Conservation (phyloP, 306 rosid species). For the Vachellia collinsii region DNA sequence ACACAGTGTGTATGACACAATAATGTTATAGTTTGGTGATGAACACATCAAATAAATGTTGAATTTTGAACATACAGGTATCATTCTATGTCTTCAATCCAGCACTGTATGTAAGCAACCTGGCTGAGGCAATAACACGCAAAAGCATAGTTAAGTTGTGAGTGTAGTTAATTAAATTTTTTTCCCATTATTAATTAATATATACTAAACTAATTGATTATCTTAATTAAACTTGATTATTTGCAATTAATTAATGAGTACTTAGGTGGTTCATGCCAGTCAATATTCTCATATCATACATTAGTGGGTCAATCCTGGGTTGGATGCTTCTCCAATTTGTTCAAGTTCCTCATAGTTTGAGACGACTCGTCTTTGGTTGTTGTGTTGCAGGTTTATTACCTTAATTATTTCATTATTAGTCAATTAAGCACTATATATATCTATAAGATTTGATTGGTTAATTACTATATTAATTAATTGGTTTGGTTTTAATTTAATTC, state of each 20-base stretch:
- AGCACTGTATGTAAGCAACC: slow-evolving; percentile 3
- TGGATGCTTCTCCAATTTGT: slow-evolving; percentile 12
- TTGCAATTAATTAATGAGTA: not conserved
- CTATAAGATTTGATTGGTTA: no score
- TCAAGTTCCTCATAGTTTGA: not conserved
- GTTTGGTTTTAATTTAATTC: not conserved
- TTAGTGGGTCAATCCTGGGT: slow-evolving; percentile 9
- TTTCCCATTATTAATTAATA: no score
- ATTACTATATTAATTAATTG: not conserved
- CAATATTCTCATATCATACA: not conserved
- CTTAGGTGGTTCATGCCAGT: slow-evolving; percentile 23
- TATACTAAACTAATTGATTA: not conserved
- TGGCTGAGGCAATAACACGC: not conserved
- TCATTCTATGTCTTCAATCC: slow-evolving; percentile 15
- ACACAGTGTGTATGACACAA: no score
- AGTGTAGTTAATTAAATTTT: not conserved
- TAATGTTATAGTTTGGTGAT: no score
- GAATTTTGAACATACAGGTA: not conserved
- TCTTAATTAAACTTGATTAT: no score
- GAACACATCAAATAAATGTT: no score
- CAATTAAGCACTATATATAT: not conserved
- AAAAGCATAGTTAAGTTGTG: not conserved
- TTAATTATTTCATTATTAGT: not conserved
- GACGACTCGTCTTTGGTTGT: slow-evolving; percentile 11
- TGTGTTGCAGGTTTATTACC: slow-evolving; percentile 9